phyloP scores from a whole-genome alignment of 75 land plant genomes.

The Sequoia sempervirens region DNA sequence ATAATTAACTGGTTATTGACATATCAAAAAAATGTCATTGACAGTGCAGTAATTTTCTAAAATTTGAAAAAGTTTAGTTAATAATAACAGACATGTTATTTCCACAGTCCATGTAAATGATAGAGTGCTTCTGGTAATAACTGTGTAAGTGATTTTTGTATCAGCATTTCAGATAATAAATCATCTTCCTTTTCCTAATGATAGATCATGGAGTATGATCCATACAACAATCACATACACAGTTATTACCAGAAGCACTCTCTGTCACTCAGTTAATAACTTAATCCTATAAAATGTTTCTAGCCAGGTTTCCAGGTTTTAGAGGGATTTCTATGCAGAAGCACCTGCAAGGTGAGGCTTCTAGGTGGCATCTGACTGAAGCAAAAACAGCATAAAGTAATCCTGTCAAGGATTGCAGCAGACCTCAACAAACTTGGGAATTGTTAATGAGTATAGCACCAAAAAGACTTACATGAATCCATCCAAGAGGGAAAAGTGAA shows the following conservation, averaged over 20 bases:
- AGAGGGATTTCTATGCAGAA: background rate
- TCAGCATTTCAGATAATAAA: too few species aligned
- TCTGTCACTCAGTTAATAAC: too few species aligned
- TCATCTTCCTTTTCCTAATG: too few species aligned
- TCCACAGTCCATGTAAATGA: too few species aligned
- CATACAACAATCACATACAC: too few species aligned
- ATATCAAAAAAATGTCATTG: background rate
- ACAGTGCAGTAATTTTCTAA: background rate
- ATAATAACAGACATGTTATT: background rate
- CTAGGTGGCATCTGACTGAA: background rate
- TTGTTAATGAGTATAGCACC: background rate
- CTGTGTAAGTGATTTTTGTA: too few species aligned
- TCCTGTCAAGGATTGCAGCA: background rate
- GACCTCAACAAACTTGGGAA: background rate
- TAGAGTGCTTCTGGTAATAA: too few species aligned
- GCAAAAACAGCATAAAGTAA: background rate
- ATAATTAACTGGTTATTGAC: background rate
- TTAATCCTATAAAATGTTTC: background rate
- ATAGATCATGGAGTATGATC: too few species aligned
- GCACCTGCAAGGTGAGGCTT: background rate
- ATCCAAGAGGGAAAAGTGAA: conserved; percentile 93
- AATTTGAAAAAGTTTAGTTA: background rate
- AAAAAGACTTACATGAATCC: conserved; percentile 95
- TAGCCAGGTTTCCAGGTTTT: background rate
- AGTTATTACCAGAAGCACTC: too few species aligned